A percentile compares a stretch with the other conserved stretches of the same genome.
Conservation (phyloP, 176 grass and related monocot genomes). For the Saccharum officinarum region DNA sequence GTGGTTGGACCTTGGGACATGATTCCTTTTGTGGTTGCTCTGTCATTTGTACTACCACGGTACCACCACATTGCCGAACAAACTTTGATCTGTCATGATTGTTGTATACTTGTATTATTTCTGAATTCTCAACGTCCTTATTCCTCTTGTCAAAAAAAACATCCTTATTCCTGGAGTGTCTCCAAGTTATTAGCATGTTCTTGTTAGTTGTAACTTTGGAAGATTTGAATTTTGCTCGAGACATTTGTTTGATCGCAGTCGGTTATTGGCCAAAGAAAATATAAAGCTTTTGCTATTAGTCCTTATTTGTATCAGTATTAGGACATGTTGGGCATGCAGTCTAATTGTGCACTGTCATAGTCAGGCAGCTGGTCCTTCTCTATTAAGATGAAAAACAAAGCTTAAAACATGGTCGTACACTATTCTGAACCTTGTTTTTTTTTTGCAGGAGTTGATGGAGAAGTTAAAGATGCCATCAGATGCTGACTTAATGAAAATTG, state of each 20-base stretch:
- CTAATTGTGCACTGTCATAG: neutral
- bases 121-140: neutral
- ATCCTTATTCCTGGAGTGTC: neutral
- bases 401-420: neutral
- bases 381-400: constrained; percentile 12
- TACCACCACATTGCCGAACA: neutral
- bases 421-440: neutral
- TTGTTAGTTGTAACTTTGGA: constrained; percentile 4
- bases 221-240: neutral
- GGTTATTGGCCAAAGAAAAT: neutral
- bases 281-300: neutral
- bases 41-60: constrained; percentile 5
- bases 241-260: neutral
- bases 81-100: neutral
- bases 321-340: neutral
- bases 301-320: neutral
- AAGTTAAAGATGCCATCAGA: constrained; percentile 88
- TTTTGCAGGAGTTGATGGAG: constrained; percentile 83
- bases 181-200: neutral
- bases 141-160: neutral
- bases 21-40: neutral
- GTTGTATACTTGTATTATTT: neutral
- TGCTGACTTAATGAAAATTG: constrained; percentile 88
- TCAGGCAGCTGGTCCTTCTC: neutral
- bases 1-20: neutral